phyloP scores from a whole-genome alignment of 1,139 yeast species.

The Kurtzmaniella quercitrusa region DNA sequence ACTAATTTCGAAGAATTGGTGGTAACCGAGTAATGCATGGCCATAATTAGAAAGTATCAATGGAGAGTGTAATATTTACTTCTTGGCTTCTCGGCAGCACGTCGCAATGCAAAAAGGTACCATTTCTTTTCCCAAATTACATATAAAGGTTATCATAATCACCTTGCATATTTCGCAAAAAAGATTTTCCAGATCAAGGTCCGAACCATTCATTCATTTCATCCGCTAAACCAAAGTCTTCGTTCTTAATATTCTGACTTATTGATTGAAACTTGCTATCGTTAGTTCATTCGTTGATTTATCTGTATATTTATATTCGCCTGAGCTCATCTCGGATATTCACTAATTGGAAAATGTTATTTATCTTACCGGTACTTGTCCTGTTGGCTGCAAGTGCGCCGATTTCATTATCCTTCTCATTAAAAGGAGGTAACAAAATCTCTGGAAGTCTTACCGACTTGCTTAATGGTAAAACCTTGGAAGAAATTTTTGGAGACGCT shows the following conservation, averaged over 20 bases:
- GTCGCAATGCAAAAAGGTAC: background rate
- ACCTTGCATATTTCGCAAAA: background rate
- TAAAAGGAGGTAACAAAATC: too few relatives aligned
- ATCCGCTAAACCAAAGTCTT: background rate
- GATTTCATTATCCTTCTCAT: background rate
- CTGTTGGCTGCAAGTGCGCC: conserved; percentile 3
- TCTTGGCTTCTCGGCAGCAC: background rate
- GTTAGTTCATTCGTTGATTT: background rate
- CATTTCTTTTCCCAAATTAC: background rate
- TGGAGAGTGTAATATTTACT: background rate
- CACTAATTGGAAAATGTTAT: too few relatives aligned
- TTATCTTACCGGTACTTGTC: background rate
- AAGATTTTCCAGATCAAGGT: background rate
- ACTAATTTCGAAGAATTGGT: background rate
- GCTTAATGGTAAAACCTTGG: too few relatives aligned
- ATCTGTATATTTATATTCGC: too few relatives aligned
- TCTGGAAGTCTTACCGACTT: too few relatives aligned
- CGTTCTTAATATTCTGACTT: background rate
- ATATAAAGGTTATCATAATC: background rate
- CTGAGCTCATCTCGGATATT: too few relatives aligned
- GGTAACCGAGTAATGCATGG: background rate
- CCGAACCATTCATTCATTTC: background rate
- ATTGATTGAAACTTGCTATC: background rate
- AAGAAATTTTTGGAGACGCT: too few relatives aligned
- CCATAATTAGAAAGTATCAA: background rate